phyloP scores from a whole-genome alignment of 108 stramenopile genomes.

The Cyclotella atomus region DNA sequence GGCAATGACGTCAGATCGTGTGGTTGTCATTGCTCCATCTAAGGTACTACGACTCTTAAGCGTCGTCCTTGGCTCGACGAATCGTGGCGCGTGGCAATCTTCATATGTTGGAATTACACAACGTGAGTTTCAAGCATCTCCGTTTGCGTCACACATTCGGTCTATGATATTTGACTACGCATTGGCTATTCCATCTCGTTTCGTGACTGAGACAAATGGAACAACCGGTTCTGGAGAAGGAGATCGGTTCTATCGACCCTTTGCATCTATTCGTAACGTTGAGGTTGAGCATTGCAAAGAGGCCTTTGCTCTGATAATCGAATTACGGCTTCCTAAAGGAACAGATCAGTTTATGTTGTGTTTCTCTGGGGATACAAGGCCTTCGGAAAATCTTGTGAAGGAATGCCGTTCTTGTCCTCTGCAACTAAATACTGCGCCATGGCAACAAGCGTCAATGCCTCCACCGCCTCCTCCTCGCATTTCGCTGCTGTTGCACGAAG shows the following conservation, averaged over 20 bases:
- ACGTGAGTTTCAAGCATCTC: conserved; percentile 51
- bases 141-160: conserved; percentile 29
- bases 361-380: conserved; percentile 83
- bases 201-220: background rate
- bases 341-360: conserved; percentile 49
- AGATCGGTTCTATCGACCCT: conserved; percentile 39
- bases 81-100: background rate
- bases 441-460: background rate
- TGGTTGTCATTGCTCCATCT: conserved; percentile 55
- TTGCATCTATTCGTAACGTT: conserved; percentile 60
- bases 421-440: background rate
- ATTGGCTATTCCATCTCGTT: conserved; percentile 16
- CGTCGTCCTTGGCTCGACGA: conserved; percentile 9
- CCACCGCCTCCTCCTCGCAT: conserved; percentile 4
- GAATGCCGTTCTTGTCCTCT: conserved; percentile 47
- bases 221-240: background rate
- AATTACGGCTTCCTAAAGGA: conserved; percentile 34
- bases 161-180: conserved; percentile 25
- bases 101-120: conserved; percentile 47
- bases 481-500: conserved; percentile 60
- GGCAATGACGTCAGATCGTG: conserved; percentile 9
- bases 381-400: conserved; percentile 54
- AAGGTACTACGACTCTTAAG: conserved; percentile 56
- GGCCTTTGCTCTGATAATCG: conserved; percentile 64
- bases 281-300: conserved; percentile 74